phyloP scores from a whole-genome alignment of 1,284 basidiomycete species.

The Tilletia horrida region DNA sequence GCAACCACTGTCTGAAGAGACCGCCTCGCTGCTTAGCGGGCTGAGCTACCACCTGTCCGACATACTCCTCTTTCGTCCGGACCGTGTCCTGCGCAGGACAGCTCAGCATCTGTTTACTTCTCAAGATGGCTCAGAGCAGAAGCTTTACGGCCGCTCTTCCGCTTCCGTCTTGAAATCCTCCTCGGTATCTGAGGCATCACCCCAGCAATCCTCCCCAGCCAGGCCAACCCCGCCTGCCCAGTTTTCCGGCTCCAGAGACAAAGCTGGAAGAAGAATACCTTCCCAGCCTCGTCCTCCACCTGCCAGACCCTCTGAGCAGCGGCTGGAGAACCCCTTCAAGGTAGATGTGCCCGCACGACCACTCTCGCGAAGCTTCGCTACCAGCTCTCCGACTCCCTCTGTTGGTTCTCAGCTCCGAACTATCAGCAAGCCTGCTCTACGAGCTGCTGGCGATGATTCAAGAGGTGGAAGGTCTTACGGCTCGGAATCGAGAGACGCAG shows the following conservation, averaged over 20 bases:
- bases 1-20: not conserved
- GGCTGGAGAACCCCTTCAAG: conserved; percentile 3
- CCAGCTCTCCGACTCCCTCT: not conserved
- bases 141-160: not conserved
- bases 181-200: too few species aligned
- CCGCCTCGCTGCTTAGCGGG: not conserved
- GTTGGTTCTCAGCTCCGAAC: not conserved
- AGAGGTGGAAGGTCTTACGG: too few species aligned
- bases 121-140: not conserved
- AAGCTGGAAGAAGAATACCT: not conserved
- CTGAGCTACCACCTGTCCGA: conserved; percentile 12
- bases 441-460: not conserved
- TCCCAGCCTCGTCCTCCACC: conserved; percentile 8
- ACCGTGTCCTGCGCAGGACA: conserved; percentile 1
- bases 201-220: not conserved
- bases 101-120: conserved; percentile 5
- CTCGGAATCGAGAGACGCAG: too few species aligned
- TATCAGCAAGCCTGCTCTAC: conserved; percentile 12
- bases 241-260: not conserved
- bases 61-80: conserved; percentile 2
- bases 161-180: too few species aligned
- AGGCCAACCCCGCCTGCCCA: not conserved
- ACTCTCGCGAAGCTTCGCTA: too few species aligned
- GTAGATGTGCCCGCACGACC: too few species aligned
- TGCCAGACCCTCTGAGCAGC: conserved; percentile 1